Evolutionary conservation across 2,329 filamentous ascomycete genomes (phyloP), one percentile per base, ranked within the genome.

Genomic region (Cercospora brassicicola): DNA sequence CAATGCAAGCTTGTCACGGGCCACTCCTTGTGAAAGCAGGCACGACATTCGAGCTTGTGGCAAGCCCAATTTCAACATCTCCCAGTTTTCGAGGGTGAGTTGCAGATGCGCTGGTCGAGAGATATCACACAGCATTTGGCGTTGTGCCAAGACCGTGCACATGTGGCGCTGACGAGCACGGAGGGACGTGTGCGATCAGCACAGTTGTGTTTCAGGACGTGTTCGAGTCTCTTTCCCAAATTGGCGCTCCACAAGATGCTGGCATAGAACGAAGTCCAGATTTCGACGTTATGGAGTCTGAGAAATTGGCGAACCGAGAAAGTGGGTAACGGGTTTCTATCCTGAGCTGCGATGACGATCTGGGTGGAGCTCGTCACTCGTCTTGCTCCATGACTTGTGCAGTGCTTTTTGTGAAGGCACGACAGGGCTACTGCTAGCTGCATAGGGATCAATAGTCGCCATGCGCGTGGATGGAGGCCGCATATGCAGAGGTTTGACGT

Each of bases 221-320:
- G 48, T 15, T 51, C 45, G 45, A 51, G 45, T 51, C 45, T 48
- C n/a, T 51, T 5, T 26, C 30, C 48, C 48, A 28, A 28, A 55
- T 55, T 55, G 48, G 48, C 48, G 48, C 5, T 55, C 48, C 48
- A 55, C 48, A 28, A 15, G 23, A 55, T 55, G 48, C 48, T 55
- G 53, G 71, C 71, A 79, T 81, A 68, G 84, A 78, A 42, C 80
- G 76, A 55, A 84, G 74, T 31, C 80, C 80, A 1, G 77, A 78
- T 66, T 84, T 81, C 2, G 82, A 82, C 9, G 81, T 81, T 10
- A 81, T 83, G 75, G 82, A 81, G 48, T 55, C 10, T n/a, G 48
- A 55, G 20, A 55, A 55, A 55, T 55, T 8, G n/a, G 48, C 48
- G 23, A 28, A 55, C 2, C 48, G 48, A 55, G 48, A n/a, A 55